A percentile compares a stretch with the other conserved stretches of the same genome.
Conservation (phyloP, 2,329 filamentous ascomycete genomes). For the Colletotrichum tofieldiae region DNA sequence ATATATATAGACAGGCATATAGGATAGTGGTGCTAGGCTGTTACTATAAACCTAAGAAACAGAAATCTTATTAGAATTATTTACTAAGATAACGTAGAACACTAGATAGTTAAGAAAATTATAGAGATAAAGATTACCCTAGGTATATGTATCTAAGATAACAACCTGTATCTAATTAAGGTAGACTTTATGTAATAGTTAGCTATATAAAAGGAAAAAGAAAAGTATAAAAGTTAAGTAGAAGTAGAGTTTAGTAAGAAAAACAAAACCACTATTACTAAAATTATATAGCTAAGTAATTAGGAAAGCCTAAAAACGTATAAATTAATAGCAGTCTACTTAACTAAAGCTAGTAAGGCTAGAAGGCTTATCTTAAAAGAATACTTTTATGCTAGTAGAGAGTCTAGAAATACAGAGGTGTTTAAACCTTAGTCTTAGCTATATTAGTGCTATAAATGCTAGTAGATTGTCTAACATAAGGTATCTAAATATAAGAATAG, state of each 20-base stretch:
- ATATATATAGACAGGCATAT: neutral
- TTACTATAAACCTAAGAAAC: neutral
- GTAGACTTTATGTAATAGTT: constrained; percentile 47
- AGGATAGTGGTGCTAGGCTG: constrained; percentile 8
- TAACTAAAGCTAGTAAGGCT: constrained; percentile 45
- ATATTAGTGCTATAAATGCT: constrained; percentile 50
- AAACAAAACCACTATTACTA: constrained; percentile 46
- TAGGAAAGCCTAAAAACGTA: constrained; percentile 45
- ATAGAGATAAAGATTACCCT: constrained; percentile 38
- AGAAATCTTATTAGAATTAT: constrained; percentile 1
- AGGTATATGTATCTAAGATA: constrained; percentile 44
- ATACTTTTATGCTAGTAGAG: constrained; percentile 45
- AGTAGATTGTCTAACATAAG: constrained; percentile 44
- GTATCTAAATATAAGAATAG: too few relatives aligned
- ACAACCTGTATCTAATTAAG: constrained; percentile 48
- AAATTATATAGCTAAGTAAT: constrained; percentile 48
- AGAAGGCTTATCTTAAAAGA: constrained; percentile 43
- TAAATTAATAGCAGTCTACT: constrained; percentile 47
- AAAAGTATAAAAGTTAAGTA: constrained; percentile 15
- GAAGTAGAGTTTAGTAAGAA: constrained; percentile 45
- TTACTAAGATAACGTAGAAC: constrained; percentile 13
- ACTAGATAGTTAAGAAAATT: constrained; percentile 41
- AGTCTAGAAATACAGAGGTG: constrained; percentile 41
- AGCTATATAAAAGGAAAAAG: constrained; percentile 45
- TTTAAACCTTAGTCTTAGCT: constrained; percentile 47